Percentiles rank a stretch among this genome's conserved stretches.
These are phyloP conservation scores for Trifolium repens DNA, from an alignment of 306 rosid species.

Conservation along the genomic window DNA sequence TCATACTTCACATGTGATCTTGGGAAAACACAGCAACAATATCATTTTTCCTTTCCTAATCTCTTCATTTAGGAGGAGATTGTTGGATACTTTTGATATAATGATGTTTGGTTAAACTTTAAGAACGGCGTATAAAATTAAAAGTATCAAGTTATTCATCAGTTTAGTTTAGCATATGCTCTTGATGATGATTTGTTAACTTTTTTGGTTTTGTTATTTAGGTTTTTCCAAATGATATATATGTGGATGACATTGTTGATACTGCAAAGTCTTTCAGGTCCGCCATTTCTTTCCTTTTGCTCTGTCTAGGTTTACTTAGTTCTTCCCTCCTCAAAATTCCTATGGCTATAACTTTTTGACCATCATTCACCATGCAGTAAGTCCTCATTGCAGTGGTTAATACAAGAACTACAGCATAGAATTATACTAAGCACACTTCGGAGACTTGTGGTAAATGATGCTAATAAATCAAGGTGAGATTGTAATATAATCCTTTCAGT, in stretches of 20 bases:
- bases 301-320: not conserved
- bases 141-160: not conserved
- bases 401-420: constrained; percentile 76
- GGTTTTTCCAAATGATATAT: constrained; percentile 83
- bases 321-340: not conserved
- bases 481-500: constrained; percentile 19
- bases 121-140: not conserved
- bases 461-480: constrained; percentile 71
- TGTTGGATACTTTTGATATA: constrained; percentile 23
- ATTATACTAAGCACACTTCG: constrained; percentile 65
- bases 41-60: constrained; percentile 17
- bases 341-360: constrained; percentile 23
- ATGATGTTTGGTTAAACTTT: constrained; percentile 27
- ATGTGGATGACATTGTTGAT: constrained; percentile 65
- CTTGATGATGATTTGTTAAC: constrained; percentile 38
- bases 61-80: constrained; percentile 5
- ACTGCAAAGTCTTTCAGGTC: constrained; percentile 73
- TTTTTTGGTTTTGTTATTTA: constrained; percentile 45
- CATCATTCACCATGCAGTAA: constrained; percentile 57
- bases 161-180: constrained; percentile 20
- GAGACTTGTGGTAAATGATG: constrained; percentile 61
- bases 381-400: constrained; percentile 80
- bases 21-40: constrained; percentile 28
- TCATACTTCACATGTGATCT: constrained; percentile 11
- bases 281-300: constrained; percentile 35